phyloP scores from a whole-genome alignment of 192 early-diverging fungal genomes.

The Backusella sp. region DNA sequence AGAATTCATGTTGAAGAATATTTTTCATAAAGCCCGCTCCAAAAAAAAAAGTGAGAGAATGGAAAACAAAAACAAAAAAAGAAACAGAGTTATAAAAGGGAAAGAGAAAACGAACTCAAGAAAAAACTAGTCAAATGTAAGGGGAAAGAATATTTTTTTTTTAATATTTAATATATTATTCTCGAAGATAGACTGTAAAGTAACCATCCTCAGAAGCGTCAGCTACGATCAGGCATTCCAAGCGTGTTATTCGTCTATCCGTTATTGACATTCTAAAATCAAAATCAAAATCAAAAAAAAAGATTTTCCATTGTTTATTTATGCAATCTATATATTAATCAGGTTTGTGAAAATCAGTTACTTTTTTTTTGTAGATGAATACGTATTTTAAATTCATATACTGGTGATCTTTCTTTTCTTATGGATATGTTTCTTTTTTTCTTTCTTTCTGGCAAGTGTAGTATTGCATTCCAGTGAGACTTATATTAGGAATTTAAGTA shows the following conservation, averaged over 20 bases:
- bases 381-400: neutral
- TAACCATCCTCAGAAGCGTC: neutral
- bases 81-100: neutral
- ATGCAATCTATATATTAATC: neutral
- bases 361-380: neutral
- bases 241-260: neutral
- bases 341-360: neutral
- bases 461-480: neutral
- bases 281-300: neutral
- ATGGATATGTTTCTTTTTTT: neutral
- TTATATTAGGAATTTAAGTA: neutral
- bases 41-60: neutral
- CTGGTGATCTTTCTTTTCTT: neutral
- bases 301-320: neutral
- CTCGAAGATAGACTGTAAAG: constrained; percentile 2
- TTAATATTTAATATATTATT: constrained; percentile 8
- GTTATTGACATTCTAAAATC: neutral
- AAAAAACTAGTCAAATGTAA: constrained; percentile 1
- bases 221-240: neutral
- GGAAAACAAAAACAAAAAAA: neutral
- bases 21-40: neutral
- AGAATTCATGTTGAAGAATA: neutral
- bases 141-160: constrained; percentile 1
- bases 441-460: neutral
- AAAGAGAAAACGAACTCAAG: neutral